These are phyloP conservation scores for Penicillium concentricum DNA, from an alignment of 2,329 filamentous ascomycete species.

Conservation along the genomic window DNA sequence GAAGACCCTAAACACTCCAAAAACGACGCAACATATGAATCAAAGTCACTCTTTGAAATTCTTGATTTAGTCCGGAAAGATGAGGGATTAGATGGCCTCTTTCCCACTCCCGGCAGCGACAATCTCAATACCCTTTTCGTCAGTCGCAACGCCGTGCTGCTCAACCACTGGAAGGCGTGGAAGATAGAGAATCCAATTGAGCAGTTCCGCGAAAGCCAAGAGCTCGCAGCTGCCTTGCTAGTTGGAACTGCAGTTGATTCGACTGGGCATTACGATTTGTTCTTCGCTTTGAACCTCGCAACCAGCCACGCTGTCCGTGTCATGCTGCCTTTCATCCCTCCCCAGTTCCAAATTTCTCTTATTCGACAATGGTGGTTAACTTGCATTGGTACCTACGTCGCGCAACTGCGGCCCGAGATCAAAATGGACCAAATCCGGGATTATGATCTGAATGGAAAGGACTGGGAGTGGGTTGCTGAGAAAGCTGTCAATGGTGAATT, in stretches of 20 bases:
- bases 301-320: conserved; percentile 87
- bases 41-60: conserved; percentile 66
- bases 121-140: conserved; percentile 69
- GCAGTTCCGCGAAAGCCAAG: conserved; percentile 71
- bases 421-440: conserved; percentile 62
- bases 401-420: conserved; percentile 70
- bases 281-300: conserved; percentile 77
- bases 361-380: conserved; percentile 90
- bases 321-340: conserved; percentile 73
- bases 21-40: conserved; percentile 59
- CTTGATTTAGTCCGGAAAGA: conserved; percentile 69
- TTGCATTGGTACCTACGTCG: conserved; percentile 72
- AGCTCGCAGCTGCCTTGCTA: conserved; percentile 50
- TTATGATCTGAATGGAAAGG: conserved; percentile 61
- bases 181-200: conserved; percentile 65
- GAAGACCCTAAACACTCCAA: conserved; percentile 69
- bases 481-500: conserved; percentile 68
- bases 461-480: conserved; percentile 75
- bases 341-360: conserved; percentile 68
- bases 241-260: conserved; percentile 31
- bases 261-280: conserved; percentile 71
- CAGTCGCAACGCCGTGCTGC: conserved; percentile 65
- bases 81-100: conserved; percentile 66
- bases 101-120: conserved; percentile 56
- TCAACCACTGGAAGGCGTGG: conserved; percentile 95